Evolutionary conservation across 768 basidiomycete species (phyloP), one percentile per base, ranked within the genome.

Genomic region (Panus rudis): DNA sequence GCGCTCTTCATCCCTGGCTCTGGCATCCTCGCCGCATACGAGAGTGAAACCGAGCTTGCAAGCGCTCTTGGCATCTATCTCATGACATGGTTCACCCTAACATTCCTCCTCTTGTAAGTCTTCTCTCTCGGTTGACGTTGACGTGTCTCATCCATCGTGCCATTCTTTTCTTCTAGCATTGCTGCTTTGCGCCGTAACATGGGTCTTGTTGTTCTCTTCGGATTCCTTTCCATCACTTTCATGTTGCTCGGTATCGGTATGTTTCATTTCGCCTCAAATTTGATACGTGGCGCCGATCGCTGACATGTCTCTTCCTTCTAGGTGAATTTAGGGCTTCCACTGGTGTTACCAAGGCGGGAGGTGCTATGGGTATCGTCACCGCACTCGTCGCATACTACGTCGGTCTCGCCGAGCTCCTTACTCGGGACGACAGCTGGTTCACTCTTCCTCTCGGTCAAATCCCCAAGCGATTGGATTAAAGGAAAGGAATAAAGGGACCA

Each of bases 61-160:
- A 71, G 73, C 37, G 88, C 84, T 0, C 52, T 92, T 11, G 87
- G 82, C 3, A 81, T 91, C 45, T 91, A 75, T 64, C 69, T 91
- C 20, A 68, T 77, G 35, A 68, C 78, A 14, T 92, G 89, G 89
- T 75, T 75, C 53, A 62, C 87, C 47, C 65, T 90, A 24, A 86
- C 88, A 0, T 71, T 76, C 62, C 61, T 86, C 54, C 67, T 88
- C 50, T 47, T 79, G 86, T 88, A 42, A 52, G 79, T 68, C 0
- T 6, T 12, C 17, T 32, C 22, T 10, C n/a, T n/a, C n/a, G n/a
- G n/a, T 35, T 16, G 4, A 12, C 21, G 16, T 11, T 17, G 20
- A 43, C 24, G 23, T 14, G 20, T 20, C 37, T 11, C 19, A 28
- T 17, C 40, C 32, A 12, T 42, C 37, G 17, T 42, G 2, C 43